Percentiles rank a stretch among this genome's conserved stretches.
Evolutionary conservation across 768 basidiomycete species (phyloP).

Genomic region (Boletus eberwhitei): DNA sequence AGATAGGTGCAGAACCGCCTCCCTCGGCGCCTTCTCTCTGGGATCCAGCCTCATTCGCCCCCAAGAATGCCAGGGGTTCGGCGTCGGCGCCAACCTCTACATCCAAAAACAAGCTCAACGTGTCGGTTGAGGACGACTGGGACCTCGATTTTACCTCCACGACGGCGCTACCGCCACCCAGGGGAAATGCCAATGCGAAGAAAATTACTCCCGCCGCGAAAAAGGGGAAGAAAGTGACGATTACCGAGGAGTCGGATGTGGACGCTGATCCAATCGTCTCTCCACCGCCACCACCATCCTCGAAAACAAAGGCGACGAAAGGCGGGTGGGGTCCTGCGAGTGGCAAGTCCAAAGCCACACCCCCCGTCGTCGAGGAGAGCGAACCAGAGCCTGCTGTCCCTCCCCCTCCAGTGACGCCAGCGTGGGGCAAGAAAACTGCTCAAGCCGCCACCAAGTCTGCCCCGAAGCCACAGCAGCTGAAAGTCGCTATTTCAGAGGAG

Average conservation of each 20-base stretch:
- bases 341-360: slow-evolving; percentile 19
- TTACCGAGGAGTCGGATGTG: slow-evolving; percentile 25
- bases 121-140: slow-evolving; percentile 9
- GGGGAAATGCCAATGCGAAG: slow-evolving; percentile 10
- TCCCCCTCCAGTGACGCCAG: slow-evolving; percentile 1
- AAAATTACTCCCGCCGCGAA: slow-evolving; percentile 10
- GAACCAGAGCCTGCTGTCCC: slow-evolving; percentile 6
- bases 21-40: slow-evolving; percentile 15
- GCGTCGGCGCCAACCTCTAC: background rate
- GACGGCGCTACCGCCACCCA: slow-evolving; percentile 2
- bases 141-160: background rate
- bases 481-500: slow-evolving; percentile 17
- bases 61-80: slow-evolving; percentile 11
- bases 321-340: slow-evolving; percentile 20
- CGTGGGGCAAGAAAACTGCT: slow-evolving; percentile 14
- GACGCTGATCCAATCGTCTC: slow-evolving; percentile 23
- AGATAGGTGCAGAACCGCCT: slow-evolving; percentile 22
- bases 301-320: slow-evolving; percentile 13
- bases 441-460: background rate
- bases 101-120: slow-evolving; percentile 4
- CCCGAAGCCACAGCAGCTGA: slow-evolving; percentile 19
- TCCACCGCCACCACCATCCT: slow-evolving; percentile 9
- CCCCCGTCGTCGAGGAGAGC: slow-evolving; percentile 8
- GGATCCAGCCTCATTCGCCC: slow-evolving; percentile 10
- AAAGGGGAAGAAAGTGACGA: slow-evolving; percentile 26